Evolutionary conservation across 495 filamentous ascomycete species (phyloP), one percentile per base, ranked within the genome.

Genomic region (Friedmanniomyces endolithicus): DNA sequence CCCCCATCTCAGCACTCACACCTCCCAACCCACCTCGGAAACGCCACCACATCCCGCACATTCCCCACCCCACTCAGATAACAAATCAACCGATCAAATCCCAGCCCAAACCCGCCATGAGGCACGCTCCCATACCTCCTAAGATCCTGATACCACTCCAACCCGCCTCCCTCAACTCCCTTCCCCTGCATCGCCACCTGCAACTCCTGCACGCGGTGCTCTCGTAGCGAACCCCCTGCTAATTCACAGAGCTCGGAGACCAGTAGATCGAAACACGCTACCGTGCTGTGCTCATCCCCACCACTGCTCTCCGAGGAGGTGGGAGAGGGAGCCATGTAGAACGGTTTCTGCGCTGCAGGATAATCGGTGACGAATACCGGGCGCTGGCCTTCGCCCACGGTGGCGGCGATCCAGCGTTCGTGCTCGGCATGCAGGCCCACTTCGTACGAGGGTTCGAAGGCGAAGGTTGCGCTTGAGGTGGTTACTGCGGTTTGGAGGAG

Each of bases 291-390:
- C 1, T 43, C 19, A n/a, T 33, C 52, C 19, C 50, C 50, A 25
- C 22, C 25, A 34, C 48, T 45, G 19, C 7, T n/a, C n/a, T n/a
- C n/a, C n/a, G n/a, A 16, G 11, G 57, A 27, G 46, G 59, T 39
- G 53, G 63, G 50, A n/a, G 65, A 65, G 33, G 81, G 82, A 1
- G 81, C 72, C 92, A 97, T 98, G 71, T 98, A 98, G 77, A 98
- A 98, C 29, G 92, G 85, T 71, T 98, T 98, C 60, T 90, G 77
- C 37, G 74, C 69, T 55, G 76, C 78, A 9, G 92, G 92, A 64
- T 97, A 98, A 65, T 97, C 74, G 17, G 92, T 96, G 53, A 98
- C 83, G 62, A 97, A 98, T 31, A 98, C 80, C 1, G 92, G 92
- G 14, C 61, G 65, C 11, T 70, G 69, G 44, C 79, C 81, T 14